Evolutionary conservation across 2,329 filamentous ascomycete species (phyloP).

Genomic region (Cladosporium sp.): DNA sequence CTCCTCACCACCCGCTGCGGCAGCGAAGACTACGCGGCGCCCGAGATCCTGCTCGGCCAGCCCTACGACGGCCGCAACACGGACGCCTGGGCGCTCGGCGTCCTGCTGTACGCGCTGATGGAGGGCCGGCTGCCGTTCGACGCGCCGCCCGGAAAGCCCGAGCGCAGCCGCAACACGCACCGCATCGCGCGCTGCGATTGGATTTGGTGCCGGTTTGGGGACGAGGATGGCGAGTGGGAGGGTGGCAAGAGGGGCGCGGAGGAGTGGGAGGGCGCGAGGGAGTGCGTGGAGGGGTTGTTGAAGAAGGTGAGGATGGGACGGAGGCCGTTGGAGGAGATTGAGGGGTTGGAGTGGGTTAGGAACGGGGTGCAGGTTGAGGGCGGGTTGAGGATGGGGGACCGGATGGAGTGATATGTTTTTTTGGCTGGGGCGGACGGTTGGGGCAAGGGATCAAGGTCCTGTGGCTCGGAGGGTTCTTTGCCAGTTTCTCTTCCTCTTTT

Average conservation of each 20-base stretch:
- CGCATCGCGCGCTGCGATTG: constrained; percentile 94
- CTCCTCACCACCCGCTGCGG: constrained; percentile 91
- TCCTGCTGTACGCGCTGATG: constrained; percentile 85
- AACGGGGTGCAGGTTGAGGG: constrained; percentile 63
- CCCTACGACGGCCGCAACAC: constrained; percentile 87
- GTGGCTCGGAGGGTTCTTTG: no score
- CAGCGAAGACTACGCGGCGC: constrained; percentile 93
- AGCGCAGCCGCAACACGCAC: constrained; percentile 68
- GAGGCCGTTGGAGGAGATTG: constrained; percentile 69
- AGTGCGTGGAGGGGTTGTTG: constrained; percentile 75
- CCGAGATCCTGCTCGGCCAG: constrained; percentile 92
- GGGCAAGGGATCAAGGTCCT: not conserved
- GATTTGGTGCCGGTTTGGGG: constrained; percentile 83
- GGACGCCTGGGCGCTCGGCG: constrained; percentile 92
- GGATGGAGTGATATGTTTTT: not conserved
- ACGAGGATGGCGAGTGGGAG: constrained; percentile 83
- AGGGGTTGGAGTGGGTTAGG: constrained; percentile 67
- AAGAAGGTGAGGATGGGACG: constrained; percentile 71
- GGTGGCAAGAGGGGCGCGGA: constrained; percentile 56
- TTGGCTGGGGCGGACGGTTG: not conserved
- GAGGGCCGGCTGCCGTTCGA: constrained; percentile 94
- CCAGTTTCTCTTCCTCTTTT: not conserved
- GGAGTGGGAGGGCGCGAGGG: constrained; percentile 66
- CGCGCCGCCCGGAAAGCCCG: constrained; percentile 72
- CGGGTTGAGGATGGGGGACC: constrained; percentile 43